phyloP scores from a whole-genome alignment of 345 rosid species.

The Durio zibethinus region DNA sequence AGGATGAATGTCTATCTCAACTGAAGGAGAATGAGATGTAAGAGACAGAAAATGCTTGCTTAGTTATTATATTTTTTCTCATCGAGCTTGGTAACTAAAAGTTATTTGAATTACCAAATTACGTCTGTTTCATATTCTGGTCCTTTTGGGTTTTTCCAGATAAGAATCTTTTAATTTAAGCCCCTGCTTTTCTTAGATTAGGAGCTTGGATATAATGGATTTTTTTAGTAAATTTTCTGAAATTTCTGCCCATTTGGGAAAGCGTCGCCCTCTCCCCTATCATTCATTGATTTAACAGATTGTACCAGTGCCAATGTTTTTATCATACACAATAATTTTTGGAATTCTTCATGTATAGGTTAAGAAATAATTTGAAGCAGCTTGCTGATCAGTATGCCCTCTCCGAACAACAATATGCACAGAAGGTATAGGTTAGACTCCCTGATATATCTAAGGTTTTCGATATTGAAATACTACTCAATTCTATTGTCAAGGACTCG shows the following conservation, averaged over 20 bases:
- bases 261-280: neutral
- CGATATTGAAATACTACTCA: neutral
- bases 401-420: conserved; percentile 76
- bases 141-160: neutral
- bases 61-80: neutral
- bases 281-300: neutral
- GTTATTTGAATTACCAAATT: neutral
- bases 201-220: neutral
- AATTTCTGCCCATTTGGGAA: neutral
- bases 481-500: neutral
- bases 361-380: conserved; percentile 76
- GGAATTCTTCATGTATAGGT: conserved; percentile 41
- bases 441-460: neutral
- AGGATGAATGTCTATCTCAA: conserved; percentile 74
- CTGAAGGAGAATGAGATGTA: conserved; percentile 95
- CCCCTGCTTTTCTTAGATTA: neutral
- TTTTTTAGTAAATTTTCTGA: neutral
- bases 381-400: conserved; percentile 81
- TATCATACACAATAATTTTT: neutral
- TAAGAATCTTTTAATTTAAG: neutral
- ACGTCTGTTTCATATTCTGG: neutral
- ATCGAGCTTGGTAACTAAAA: neutral
- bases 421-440: conserved; percentile 43
- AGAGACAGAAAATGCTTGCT: conserved; percentile 25
- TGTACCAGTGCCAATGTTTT: neutral